Evolutionary conservation across 202 grass and related monocot species (phyloP), one percentile per base, ranked within the genome.

Genomic region (Bolboschoenoplectus hybrid): DNA sequence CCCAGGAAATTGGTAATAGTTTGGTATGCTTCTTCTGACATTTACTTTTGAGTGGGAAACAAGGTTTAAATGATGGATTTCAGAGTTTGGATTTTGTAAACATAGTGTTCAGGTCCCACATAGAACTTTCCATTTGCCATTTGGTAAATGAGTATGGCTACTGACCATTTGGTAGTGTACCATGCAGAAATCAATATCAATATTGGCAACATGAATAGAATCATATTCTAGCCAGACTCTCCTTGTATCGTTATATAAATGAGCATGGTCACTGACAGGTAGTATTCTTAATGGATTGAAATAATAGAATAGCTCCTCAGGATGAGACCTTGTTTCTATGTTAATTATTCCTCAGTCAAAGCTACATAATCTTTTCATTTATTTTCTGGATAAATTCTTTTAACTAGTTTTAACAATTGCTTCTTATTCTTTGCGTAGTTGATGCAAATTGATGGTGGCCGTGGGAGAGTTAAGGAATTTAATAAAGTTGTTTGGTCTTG

Each of bases 1-100:
- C 91, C 81, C 86, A 90, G 92, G 88, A 89, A 82, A 49, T 93
- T 86, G 40, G 79, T 58, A 62, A 32, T 55, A 87, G 81, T 66
- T 84, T 98, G 95, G 95, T 95, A 81, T 32, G 89, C 85, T 19
- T 71, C 40, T 83, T 50, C 38, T 73, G 38, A 78, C 50, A 78
- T 14, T 78, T 78, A 58, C 39, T 57, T 36, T 78, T n/a, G 12
- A 78, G 3, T 35, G 9, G 9, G 74, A 14, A 17, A 57, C 51
- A 17, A 40, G 4, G 74, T 78, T 53, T 1, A 14, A 14, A 55
- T 9, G 32, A 55, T 17, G 73, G 47, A 55, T 77, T 77, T 57
- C 20, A 3, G 9, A 7, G 16, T 56, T 77, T 77, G 26, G 32
- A 39, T 77, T 56, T 38, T 19, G 3, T 47, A 58, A 70, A 53